These are phyloP conservation scores for Dothistroma septosporum DNA, from an alignment of 2,329 filamentous ascomycete species.

Conservation along the genomic window DNA sequence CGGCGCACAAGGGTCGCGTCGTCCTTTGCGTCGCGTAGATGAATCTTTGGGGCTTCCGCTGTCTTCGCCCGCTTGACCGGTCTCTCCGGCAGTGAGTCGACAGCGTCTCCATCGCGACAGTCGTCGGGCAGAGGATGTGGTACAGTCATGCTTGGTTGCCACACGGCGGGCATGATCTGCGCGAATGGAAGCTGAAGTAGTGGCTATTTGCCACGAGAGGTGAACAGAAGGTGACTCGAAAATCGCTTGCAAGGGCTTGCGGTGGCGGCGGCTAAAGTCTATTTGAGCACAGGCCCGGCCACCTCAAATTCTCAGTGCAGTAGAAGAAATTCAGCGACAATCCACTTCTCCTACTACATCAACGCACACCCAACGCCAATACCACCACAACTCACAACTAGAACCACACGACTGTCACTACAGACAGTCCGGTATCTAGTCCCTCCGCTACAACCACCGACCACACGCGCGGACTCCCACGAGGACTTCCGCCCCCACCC, in stretches of 20 bases:
- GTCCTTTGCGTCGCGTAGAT: slow-evolving; percentile 15
- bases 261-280: neutral
- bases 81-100: slow-evolving; percentile 14
- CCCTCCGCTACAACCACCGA: slow-evolving; percentile 31
- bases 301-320: slow-evolving; percentile 23
- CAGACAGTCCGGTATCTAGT: slow-evolving; percentile 48
- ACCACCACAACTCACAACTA: slow-evolving; percentile 29
- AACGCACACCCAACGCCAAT: slow-evolving; percentile 26
- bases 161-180: neutral
- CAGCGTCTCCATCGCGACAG: slow-evolving; percentile 5
- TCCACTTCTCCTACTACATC: slow-evolving; percentile 4
- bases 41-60: slow-evolving; percentile 3
- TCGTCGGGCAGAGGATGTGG: neutral
- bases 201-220: slow-evolving; percentile 6
- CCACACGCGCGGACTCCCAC: slow-evolving; percentile 35
- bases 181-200: neutral
- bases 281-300: neutral
- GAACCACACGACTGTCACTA: slow-evolving; percentile 44
- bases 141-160: slow-evolving; percentile 13
- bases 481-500: slow-evolving; percentile 39
- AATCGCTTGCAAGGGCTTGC: neutral
- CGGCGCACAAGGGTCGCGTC: slow-evolving; percentile 55
- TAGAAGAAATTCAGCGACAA: slow-evolving; percentile 1
- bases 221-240: neutral
- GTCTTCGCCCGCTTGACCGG: slow-evolving; percentile 20